phyloP scores from a whole-genome alignment of 441 rosid genomes.

The Metrosideros polymorpha region DNA sequence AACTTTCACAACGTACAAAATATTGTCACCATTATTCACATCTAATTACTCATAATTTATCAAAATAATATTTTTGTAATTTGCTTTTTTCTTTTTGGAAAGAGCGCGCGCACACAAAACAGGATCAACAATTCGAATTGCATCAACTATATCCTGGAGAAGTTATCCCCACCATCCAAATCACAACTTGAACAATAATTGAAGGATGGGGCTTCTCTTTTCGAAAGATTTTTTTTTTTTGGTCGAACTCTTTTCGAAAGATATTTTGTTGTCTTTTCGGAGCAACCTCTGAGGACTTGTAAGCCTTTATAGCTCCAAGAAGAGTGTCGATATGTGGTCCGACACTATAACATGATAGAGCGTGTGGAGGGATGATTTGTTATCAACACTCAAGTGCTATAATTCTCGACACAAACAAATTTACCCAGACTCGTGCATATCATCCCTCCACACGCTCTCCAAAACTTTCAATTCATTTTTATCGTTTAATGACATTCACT shows the following conservation, averaged over 20 bases:
- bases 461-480: too few species aligned
- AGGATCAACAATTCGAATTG: background rate
- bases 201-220: background rate
- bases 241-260: too few species aligned
- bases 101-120: background rate
- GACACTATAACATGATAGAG: too few species aligned
- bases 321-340: too few species aligned
- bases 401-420: background rate
- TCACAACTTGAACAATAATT: background rate
- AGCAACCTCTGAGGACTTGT: background rate
- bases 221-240: too few species aligned
- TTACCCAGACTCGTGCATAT: background rate
- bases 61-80: too few species aligned
- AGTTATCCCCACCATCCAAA: background rate
- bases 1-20: too few species aligned
- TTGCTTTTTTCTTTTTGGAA: background rate
- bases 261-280: background rate
- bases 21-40: background rate
- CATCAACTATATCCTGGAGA: background rate
- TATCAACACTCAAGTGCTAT: too few species aligned
- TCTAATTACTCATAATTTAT: too few species aligned
- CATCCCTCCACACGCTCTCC: background rate
- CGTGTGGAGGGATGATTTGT: too few species aligned
- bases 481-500: too few species aligned
- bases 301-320: background rate